These are phyloP conservation scores for Eimeria praecox DNA, from an alignment of 169 alveolate genomes.

Conservation along the genomic window DNA sequence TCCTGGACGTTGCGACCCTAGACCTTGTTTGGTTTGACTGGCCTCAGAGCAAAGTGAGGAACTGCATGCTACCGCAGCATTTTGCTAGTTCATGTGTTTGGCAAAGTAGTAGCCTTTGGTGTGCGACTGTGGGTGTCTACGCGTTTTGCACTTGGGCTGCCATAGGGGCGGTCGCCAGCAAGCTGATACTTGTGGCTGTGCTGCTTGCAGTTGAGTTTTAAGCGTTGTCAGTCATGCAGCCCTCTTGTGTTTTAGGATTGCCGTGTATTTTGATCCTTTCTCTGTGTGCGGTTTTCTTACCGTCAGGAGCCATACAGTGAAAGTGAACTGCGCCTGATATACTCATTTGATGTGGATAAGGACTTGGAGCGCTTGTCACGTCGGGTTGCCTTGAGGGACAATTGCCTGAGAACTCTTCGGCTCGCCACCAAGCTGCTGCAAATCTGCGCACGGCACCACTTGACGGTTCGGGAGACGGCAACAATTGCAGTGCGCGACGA, in stretches of 20 bases:
- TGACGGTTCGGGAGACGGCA: slow-evolving; percentile 93
- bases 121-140: neutral
- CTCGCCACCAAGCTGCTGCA: slow-evolving; percentile 93
- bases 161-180: neutral
- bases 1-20: slow-evolving; percentile 96
- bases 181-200: neutral
- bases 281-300: neutral
- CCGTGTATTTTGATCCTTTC: neutral
- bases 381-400: slow-evolving; percentile 88
- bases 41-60: slow-evolving; percentile 95
- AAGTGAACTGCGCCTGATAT: slow-evolving; percentile 90
- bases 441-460: slow-evolving; percentile 92
- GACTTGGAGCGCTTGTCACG: slow-evolving; percentile 93
- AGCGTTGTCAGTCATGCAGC: neutral
- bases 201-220: neutral
- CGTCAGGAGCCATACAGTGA: slow-evolving; percentile 90
- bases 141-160: neutral
- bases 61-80: neutral
- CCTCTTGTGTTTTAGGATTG: neutral
- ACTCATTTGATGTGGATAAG: slow-evolving; percentile 92
- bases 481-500: slow-evolving; percentile 90
- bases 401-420: slow-evolving; percentile 94
- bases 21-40: slow-evolving; percentile 99
- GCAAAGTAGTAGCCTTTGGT: neutral
- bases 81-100: neutral